A percentile compares a stretch with the other conserved stretches of the same genome.
Conservation (phyloP, 805 yeast species). For the Metschnikowia hibisci region DNA sequence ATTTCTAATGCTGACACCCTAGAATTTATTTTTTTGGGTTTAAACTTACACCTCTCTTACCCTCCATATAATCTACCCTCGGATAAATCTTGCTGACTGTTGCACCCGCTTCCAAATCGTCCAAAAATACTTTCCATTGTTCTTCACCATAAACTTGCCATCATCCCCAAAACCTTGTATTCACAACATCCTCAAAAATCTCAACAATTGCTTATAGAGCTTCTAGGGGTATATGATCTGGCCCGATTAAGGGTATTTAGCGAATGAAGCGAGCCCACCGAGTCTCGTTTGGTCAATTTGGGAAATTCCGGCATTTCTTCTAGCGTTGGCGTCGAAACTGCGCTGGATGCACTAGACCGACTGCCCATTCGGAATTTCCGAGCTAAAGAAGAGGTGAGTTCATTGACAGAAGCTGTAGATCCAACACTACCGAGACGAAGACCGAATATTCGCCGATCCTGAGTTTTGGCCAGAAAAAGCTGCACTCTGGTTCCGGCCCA, state of each 20-base stretch:
- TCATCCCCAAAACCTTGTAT: no score
- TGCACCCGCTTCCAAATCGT: no score
- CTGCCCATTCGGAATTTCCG: constrained; percentile 38
- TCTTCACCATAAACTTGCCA: no score
- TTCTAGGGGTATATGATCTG: constrained; percentile 29
- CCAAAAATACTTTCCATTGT: no score
- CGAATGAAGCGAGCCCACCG: constrained; percentile 37
- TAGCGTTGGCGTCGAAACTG: constrained; percentile 20
- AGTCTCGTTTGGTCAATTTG: constrained; percentile 20
- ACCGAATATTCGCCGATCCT: constrained; percentile 20
- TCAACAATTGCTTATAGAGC: constrained; percentile 25
- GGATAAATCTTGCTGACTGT: no score
- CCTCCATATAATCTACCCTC: no score
- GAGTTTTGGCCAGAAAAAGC: constrained; percentile 43
- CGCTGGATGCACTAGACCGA: constrained; percentile 26
- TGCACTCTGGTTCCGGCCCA: constrained; percentile 51
- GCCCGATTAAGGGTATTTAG: constrained; percentile 39
- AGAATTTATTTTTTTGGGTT: no score
- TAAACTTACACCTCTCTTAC: no score
- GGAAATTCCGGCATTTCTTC: constrained; percentile 28
- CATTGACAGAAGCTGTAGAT: constrained; percentile 20
- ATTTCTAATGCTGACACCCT: no score
- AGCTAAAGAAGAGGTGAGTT: constrained; percentile 46
- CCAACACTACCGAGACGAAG: constrained; percentile 11
- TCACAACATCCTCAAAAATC: no score